phyloP scores from a whole-genome alignment of 768 basidiomycete genomes.

The Leccinum rimulosum region DNA sequence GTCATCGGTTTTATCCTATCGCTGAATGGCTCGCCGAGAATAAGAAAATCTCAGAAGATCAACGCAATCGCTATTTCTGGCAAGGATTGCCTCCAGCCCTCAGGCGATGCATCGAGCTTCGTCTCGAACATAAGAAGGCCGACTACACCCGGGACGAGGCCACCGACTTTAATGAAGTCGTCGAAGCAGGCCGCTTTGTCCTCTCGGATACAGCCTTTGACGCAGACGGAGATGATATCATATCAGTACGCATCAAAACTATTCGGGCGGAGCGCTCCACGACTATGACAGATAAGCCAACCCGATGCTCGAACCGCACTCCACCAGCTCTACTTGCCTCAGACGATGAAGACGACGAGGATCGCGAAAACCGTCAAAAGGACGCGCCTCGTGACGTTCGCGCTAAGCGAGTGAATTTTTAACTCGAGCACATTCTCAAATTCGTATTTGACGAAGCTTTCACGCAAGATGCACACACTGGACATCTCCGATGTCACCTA shows the following conservation, averaged over 20 bases:
- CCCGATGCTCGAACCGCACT: not conserved
- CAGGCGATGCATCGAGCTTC: not conserved
- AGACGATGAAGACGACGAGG: not conserved
- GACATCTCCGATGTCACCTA: not conserved
- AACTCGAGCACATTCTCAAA: not conserved
- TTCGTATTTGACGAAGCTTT: not conserved
- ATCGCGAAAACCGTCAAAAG: not conserved
- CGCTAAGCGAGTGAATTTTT: not conserved
- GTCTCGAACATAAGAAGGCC: not conserved
- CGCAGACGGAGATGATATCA: not conserved
- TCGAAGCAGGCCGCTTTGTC: not conserved
- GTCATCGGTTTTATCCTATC: not conserved
- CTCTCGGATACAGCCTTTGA: not conserved
- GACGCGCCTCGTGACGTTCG: not conserved
- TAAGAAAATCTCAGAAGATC: not conserved
- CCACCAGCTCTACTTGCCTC: not conserved
- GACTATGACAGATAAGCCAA: not conserved
- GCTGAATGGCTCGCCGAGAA: not conserved
- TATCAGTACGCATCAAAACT: not conserved
- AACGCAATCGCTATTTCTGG: not conserved
- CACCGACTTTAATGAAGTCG: not conserved
- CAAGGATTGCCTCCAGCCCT: not conserved
- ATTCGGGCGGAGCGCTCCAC: not conserved
- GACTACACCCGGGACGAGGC: not conserved
- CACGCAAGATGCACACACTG: not conserved